Percentiles rank a stretch among this genome's conserved stretches.
Evolutionary conservation across 2,329 filamentous ascomycete genomes (phyloP).

Genomic region (Metarhizium album): DNA sequence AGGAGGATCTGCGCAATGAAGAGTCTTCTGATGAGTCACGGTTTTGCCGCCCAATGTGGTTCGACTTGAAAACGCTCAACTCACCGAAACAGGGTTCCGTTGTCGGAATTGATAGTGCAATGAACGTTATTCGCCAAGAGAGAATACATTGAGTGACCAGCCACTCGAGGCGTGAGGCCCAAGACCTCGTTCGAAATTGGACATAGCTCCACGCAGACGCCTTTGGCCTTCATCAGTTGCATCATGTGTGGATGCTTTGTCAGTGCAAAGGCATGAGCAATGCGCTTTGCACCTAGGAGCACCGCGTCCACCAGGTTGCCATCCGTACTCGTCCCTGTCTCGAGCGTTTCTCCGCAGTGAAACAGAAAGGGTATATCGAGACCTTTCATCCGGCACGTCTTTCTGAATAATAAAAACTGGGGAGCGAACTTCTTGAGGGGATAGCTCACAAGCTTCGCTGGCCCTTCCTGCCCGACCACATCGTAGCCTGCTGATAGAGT

Average conservation of each 20-base stretch:
- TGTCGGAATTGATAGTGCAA: conserved; percentile 66
- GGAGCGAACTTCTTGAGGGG: conserved; percentile 45
- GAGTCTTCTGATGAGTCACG: neutral
- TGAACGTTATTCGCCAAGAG: conserved; percentile 62
- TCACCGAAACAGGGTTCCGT: conserved; percentile 61
- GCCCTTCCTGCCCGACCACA: conserved; percentile 57
- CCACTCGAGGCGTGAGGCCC: conserved; percentile 54
- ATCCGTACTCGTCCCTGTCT: conserved; percentile 52
- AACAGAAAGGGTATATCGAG: conserved; percentile 62
- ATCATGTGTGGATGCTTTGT: conserved; percentile 57
- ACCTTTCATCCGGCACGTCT: conserved; percentile 33
- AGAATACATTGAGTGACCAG: conserved; percentile 56
- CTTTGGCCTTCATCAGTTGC: conserved; percentile 49
- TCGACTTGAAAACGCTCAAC: conserved; percentile 7
- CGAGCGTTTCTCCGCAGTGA: conserved; percentile 66
- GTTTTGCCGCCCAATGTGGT: too few relatives aligned
- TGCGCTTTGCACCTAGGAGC: conserved; percentile 53
- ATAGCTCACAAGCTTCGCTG: conserved; percentile 27
- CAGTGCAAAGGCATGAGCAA: conserved; percentile 64
- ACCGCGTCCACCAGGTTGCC: conserved; percentile 61
- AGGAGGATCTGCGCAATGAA: conserved; percentile 44
- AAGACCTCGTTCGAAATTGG: conserved; percentile 70
- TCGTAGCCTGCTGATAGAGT: conserved; percentile 45
- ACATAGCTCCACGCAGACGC: conserved; percentile 63
- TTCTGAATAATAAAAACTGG: conserved; percentile 46